A percentile compares a stretch with the other conserved stretches of the same genome.
phyloP scores from a whole-genome alignment of 2,329 filamentous ascomycete species.

The Penicillium occitanis region DNA sequence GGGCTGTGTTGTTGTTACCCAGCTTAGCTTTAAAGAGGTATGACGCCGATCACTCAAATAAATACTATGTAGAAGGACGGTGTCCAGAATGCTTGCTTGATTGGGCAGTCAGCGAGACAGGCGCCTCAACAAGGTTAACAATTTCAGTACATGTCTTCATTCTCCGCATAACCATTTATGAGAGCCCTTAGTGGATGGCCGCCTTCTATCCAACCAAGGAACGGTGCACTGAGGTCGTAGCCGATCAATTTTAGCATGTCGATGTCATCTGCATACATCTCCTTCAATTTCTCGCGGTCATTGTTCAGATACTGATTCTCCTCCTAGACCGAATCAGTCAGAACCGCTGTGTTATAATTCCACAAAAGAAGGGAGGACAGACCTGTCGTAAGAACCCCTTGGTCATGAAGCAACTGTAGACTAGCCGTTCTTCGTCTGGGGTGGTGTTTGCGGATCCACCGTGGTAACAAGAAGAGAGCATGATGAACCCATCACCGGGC shows the following conservation, averaged over 20 bases:
- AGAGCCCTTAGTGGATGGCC: no score
- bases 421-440: slow-evolving; percentile 32
- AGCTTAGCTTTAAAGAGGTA: no score
- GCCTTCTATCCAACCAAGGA: not conserved
- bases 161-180: no score
- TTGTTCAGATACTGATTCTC: not conserved
- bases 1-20: no score
- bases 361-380: no score
- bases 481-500: slow-evolving; percentile 40
- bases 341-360: no score
- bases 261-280: not conserved
- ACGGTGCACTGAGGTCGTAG: not conserved
- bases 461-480: slow-evolving; percentile 38
- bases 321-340: slow-evolving; percentile 12
- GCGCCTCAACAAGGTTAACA: no score
- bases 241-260: not conserved
- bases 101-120: no score
- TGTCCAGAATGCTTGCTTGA: no score
- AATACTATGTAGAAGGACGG: no score
- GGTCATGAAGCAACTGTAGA: slow-evolving; percentile 37
- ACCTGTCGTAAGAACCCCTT: slow-evolving; percentile 36
- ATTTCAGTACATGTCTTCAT: no score
- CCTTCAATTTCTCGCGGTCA: not conserved
- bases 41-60: no score
- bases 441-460: slow-evolving; percentile 38